Evolutionary conservation across 352 stramenopile species (phyloP), one percentile per base, ranked within the genome.

Genomic region (Phytophthora meadii): DNA sequence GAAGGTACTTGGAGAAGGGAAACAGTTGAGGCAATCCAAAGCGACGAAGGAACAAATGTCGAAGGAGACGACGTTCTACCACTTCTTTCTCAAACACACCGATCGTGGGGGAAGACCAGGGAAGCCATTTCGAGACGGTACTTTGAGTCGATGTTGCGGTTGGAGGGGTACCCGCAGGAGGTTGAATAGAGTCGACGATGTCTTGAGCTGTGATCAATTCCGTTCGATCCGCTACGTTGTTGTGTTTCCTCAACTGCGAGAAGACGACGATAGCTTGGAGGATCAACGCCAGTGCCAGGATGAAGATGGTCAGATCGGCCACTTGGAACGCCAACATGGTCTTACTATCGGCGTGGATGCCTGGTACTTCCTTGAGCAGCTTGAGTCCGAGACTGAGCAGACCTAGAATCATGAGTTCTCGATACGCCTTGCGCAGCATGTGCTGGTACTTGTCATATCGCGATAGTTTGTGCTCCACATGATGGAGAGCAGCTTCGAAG

Each of bases 1-100:
- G 75, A n/a, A 92, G 41, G 61, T 92, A 92, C 62, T 92, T 92
- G 65, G 76, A 74, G 59, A 89, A 92, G 19, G 83, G 79, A 46
- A 81, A 81, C 9, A 87, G 68, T 61, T 85, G 64, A 2, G 78
- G 78, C 1, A 87, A 63, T 11, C 63, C 65, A 42, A 82, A 80
- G 1, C 51, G 66, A 8, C 60, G 60, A 15, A 87, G 60, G 40
- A 87, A 87, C 5, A 82, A 59, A 46, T 79, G 68, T 3, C 76
- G 72, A 41, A 85, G 64, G 6, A 85, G 25, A 46, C 79, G 72
- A 14, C 76, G 61, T 14, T 79, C 56, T 9, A 82, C 47, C 9
- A 73, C 22, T 19, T 73, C 51, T 27, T 65, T 63, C 24, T 71
- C 63, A 36, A 54, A 52, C 6, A 24, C 42, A 17, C 22, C n/a